Evolutionary conservation across 352 stramenopile genomes (phyloP), one percentile per base, ranked within the genome.

Genomic region (Globisporangium echinulatum): DNA sequence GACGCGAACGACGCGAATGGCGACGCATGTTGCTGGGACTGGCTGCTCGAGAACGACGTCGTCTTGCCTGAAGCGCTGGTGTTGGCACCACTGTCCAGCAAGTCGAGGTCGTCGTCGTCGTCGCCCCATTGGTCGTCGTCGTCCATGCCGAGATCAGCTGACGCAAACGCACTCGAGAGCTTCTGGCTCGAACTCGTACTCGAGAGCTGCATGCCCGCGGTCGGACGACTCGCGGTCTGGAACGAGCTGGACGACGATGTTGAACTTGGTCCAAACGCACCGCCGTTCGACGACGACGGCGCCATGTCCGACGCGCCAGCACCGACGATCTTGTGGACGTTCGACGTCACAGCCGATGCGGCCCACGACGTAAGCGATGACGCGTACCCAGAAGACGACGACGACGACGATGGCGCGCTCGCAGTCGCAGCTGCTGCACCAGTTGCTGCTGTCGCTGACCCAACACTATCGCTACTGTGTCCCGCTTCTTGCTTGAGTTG

Each of bases 331-430:
- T 87, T 87, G 48, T 74, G 72, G 46, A 89, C 81, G 48, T 88
- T 89, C 7, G 80, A 85, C 5, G 60, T 68, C 52, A 92, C 80
- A 39, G 77, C 75, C 0, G 82, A 90, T 1, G 82, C 75, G 9
- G 82, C 82, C 82, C 82, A 92, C n/a, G 80, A 86, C 13, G 78
- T 88, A 6, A 92, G 58, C 13, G 77, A 88, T 13, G 77, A 79
- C 10, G 77, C 78, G 47, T 90, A 92, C 37, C 79, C 75, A 5
- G 3, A 37, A n/a, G 62, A 60, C 2, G 54, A 38, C 0, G 58
- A 19, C 1, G 60, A 75, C 36, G 59, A 67, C 19, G 79, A 64
- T 3, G 25, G 25, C 25, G 25, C 25, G 40, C 40, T 44, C 38
- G 63, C 61, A 40, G 62, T 64, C 64, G 66, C 65, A 25, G 58